Conservation (phyloP, 192 early-diverging fungal genomes). For the Gamsiella multidivaricata region DNA sequence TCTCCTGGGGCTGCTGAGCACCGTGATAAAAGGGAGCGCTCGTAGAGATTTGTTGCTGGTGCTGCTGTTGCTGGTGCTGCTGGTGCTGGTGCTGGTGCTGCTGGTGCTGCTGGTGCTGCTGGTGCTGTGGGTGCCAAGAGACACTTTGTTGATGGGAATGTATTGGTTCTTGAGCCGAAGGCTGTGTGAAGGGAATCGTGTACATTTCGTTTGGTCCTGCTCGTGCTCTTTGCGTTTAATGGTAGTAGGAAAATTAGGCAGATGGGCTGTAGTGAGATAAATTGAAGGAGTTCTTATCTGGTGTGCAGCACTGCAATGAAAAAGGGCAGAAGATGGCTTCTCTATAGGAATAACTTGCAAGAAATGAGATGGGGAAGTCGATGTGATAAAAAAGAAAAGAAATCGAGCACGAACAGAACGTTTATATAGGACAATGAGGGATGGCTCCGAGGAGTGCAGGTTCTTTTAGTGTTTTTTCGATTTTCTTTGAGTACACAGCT, state of each 20-base stretch:
- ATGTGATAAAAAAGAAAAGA: neutral
- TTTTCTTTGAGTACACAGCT: neutral
- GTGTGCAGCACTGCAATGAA: no score
- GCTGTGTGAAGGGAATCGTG: conserved; percentile 8
- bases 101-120: conserved; percentile 10
- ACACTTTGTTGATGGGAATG: neutral
- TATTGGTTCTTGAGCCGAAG: neutral
- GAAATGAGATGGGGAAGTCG: neutral
- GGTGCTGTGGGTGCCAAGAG: neutral
- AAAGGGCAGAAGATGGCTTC: no score
- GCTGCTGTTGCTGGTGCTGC: conserved; percentile 4
- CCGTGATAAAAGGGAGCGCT: neutral
- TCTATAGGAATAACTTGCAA: no score
- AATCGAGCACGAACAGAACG: neutral
- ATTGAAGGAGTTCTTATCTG: no score
- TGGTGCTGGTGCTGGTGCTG: neutral
- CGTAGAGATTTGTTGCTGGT: neutral
- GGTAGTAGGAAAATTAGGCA: neutral
- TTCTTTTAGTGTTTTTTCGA: neutral
- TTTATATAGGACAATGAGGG: neutral
- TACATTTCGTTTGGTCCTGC: neutral
- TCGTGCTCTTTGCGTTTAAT: neutral
- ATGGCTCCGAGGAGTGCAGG: conserved; percentile 11
- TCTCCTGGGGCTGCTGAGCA: no score
- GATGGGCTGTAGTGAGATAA: no score